Evolutionary conservation across 805 yeast species (phyloP), one percentile per base, ranked within the genome.

Genomic region (Zygoascus flipseniorum): DNA sequence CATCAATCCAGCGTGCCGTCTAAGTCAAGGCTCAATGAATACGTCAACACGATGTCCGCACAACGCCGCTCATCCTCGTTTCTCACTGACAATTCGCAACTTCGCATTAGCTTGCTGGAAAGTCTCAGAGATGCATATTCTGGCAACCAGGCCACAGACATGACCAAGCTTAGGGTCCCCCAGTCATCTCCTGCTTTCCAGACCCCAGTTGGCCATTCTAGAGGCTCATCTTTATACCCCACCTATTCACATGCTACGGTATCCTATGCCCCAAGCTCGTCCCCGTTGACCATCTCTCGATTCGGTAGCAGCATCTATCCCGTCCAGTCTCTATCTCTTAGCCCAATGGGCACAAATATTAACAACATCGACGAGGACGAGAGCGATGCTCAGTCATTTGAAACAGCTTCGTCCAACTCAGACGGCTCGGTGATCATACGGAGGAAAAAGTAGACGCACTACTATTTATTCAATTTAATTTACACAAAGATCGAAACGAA

Each of bases 381-480:
- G 16, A 19, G 26, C 13, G 44, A 42, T 42, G 20, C 44, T 10
- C 26, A 18, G 26, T 42, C 44, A 10, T 42, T 42, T 10, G 44
- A 42, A 10, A 42, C 44, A 5, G 44, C 44, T 4, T 42, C 44
- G 20, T 42, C 44, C 13, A 19, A 42, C 16, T 18, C 26, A 18
- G 49, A 44, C 32, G 46, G 53, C 32, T 49, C 50, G 42, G 56
- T 53, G 9, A 53, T 53, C 16, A 45, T 53, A 44, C 48, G 56
- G 28, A n/a, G 50, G 26, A 16, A 19, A 8, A 26, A 44, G 26
- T 32, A 19, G 26, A 35, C 5, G 13, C 39, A 35, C 13, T 5
- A 35, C 39, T 35, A 35, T 13, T n/a, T 35, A 13, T 13, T 35
- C 16, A 13, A 35, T 35, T 35, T 35, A 35, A 35, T 35, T 35